Base-by-base conservation (phyloP, 1,284 basidiomycete genomes). In the Sparassis latifolia region DNA sequence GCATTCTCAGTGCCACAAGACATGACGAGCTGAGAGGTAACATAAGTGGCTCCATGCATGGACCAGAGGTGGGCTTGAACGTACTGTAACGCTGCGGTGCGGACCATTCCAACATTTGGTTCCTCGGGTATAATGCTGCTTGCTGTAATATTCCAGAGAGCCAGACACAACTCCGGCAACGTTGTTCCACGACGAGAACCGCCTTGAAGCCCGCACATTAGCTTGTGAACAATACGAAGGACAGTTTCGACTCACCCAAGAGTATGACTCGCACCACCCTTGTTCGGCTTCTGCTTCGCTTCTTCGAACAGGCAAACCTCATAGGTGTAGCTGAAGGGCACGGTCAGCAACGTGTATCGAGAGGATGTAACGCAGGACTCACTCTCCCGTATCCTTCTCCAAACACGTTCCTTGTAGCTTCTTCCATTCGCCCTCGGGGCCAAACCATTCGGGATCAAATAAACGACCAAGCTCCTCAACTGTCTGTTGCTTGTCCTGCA, bases 71-170 rank as follows among this genome's bases (percentile, higher is more conserved):
- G n/a, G 27, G 31, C 37, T 10, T 42, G 5, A 30, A 69, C 73
- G 54, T 66, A 90, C 91, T 59, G 82, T 73, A 20, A 91, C 82
- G 57, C 80, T 92, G 27, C 93, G 83, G 57, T 89, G 80, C 1
- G 96, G 96, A 0, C 96, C 96, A 64, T 99, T 99, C 96, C 96
- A 99, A 75, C 96, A 99, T 65, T 85, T 84, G 1, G 89, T 75
- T 39, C 95, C 96, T 44, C 80, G 75, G 37, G 81, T 82, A 71
- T 97, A 98, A 10, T 82, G 68, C 64, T 96, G 92, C 59, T 82
- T 85, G 45, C 76, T 69, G 68, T 96, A 96, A 68, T 86, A 96
- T 43, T 78, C 84, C 5, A 80, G 77, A 7, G 82, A 73, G 2
- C 87, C 89, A 7, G 75, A 68, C 52, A 72, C 56, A 29, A 81